phyloP scores from a whole-genome alignment of 2,329 filamentous ascomycete species.

The Xylaria sp. region DNA sequence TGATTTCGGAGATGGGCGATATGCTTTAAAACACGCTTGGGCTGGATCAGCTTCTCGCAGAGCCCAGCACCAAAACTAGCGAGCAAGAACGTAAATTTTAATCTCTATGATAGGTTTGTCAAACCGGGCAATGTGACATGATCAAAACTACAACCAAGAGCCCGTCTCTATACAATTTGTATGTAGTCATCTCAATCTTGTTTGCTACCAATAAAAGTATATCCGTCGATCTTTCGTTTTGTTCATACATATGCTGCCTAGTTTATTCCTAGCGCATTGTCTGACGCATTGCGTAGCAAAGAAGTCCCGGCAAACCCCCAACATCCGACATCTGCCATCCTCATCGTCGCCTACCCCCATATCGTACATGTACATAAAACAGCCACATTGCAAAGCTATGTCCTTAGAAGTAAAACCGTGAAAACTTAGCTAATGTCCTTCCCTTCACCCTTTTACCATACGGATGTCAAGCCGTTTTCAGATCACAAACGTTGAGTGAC shows the following conservation, averaged over 20 bases:
- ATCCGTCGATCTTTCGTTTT: background rate
- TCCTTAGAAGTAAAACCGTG: constrained; percentile 3
- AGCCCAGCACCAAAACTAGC: too few species aligned
- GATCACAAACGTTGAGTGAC: background rate
- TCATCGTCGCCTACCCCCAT: constrained; percentile 1
- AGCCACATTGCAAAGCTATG: constrained; percentile 9
- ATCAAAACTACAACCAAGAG: background rate
- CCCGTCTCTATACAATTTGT: background rate
- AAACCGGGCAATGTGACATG: too few species aligned
- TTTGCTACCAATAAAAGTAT: constrained; percentile 1
- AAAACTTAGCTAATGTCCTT: constrained; percentile 1
- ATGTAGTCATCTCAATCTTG: constrained; percentile 2
- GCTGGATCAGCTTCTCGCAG: too few species aligned
- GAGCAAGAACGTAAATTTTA: too few species aligned
- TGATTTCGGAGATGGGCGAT: too few species aligned
- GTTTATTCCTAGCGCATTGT: background rate
- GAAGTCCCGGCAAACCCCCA: background rate
- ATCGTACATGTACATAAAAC: constrained; percentile 32
- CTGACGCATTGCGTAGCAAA: background rate
- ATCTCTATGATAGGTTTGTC: too few species aligned
- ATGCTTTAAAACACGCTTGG: too few species aligned
- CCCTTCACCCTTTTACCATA: background rate
- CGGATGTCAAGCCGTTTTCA: constrained; percentile 15
- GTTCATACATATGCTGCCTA: constrained; percentile 7
- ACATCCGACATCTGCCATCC: background rate